A percentile compares a stretch with the other conserved stretches of the same genome.
Conservation (phyloP, 108 stramenopile species). For the Stephanodiscus minutulus region DNA sequence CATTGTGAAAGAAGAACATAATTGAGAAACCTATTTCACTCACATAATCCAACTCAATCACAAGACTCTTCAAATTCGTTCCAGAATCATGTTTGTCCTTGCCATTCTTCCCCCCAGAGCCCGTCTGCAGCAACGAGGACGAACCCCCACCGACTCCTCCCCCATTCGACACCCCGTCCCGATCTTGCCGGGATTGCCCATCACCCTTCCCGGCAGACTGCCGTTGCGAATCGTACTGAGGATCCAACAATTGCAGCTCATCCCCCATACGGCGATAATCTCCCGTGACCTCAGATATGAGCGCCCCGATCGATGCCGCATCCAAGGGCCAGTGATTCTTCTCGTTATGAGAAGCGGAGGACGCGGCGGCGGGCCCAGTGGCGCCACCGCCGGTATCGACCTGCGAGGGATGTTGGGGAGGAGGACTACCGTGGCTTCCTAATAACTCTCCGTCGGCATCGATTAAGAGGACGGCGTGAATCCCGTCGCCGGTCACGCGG, state of each 20-base stretch:
- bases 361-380: neutral
- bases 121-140: neutral
- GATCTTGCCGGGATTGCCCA: constrained; percentile 4
- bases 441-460: constrained; percentile 80
- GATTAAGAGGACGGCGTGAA: constrained; percentile 75
- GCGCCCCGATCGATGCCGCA: constrained; percentile 61
- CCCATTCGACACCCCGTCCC: constrained; percentile 9
- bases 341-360: neutral
- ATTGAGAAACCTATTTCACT: constrained; percentile 1
- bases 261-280: constrained; percentile 68
- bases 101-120: constrained; percentile 10
- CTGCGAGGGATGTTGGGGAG: constrained; percentile 38
- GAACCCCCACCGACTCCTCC: constrained; percentile 16
- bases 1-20: neutral
- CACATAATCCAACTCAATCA: constrained; percentile 52
- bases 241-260: constrained; percentile 54
- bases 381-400: constrained; percentile 2
- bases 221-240: constrained; percentile 59
- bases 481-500: constrained; percentile 71
- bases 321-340: constrained; percentile 50
- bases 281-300: constrained; percentile 76
- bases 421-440: constrained; percentile 51
- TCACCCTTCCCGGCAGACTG: constrained; percentile 48
- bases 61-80: constrained; percentile 50
- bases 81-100: constrained; percentile 39